phyloP scores from a whole-genome alignment of 2,329 filamentous ascomycete genomes.

The Neofusicoccum sp. region DNA sequence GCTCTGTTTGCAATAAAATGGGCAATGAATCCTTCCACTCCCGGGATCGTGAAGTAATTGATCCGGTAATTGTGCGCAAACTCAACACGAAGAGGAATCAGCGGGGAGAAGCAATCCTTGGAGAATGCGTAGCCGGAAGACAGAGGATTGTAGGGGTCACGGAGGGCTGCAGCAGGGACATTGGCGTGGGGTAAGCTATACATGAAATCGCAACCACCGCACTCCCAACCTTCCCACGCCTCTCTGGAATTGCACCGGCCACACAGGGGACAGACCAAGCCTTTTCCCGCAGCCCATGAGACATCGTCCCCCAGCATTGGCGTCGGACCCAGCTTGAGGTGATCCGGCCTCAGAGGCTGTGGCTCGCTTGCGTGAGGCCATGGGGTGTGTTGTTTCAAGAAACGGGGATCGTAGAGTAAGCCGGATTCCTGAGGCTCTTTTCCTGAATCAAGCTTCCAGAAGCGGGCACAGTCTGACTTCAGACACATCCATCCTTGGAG shows the following conservation, averaged over 20 bases:
- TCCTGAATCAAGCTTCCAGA: slow-evolving; percentile 55
- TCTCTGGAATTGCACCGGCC: slow-evolving; percentile 62
- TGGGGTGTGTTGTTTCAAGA: slow-evolving; percentile 57
- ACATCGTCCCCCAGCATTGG: slow-evolving; percentile 48
- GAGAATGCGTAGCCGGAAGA: slow-evolving; percentile 36
- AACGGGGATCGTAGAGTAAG: slow-evolving; percentile 59
- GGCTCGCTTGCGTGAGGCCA: slow-evolving; percentile 45
- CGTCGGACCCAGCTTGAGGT: slow-evolving; percentile 44
- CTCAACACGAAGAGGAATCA: slow-evolving; percentile 36
- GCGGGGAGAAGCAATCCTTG: slow-evolving; percentile 32
- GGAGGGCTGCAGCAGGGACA: slow-evolving; percentile 33
- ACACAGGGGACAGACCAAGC: slow-evolving; percentile 69
- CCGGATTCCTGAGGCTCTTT: slow-evolving; percentile 34
- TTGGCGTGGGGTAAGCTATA: slow-evolving; percentile 37
- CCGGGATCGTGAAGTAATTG: slow-evolving; percentile 51
- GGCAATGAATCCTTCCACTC: slow-evolving; percentile 49
- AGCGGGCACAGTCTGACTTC: slow-evolving; percentile 52
- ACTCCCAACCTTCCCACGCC: slow-evolving; percentile 65
- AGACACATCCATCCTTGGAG: slow-evolving; percentile 62
- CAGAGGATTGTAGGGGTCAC: slow-evolving; percentile 41
- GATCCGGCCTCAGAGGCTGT: slow-evolving; percentile 44
- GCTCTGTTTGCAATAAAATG: slow-evolving; percentile 60
- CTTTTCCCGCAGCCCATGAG: slow-evolving; percentile 58
- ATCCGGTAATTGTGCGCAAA: slow-evolving; percentile 47
- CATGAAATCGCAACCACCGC: slow-evolving; percentile 56